Base-by-base conservation (phyloP, 2,329 filamentous ascomycete genomes). In the Pseudogymnoascus sp. region DNA sequence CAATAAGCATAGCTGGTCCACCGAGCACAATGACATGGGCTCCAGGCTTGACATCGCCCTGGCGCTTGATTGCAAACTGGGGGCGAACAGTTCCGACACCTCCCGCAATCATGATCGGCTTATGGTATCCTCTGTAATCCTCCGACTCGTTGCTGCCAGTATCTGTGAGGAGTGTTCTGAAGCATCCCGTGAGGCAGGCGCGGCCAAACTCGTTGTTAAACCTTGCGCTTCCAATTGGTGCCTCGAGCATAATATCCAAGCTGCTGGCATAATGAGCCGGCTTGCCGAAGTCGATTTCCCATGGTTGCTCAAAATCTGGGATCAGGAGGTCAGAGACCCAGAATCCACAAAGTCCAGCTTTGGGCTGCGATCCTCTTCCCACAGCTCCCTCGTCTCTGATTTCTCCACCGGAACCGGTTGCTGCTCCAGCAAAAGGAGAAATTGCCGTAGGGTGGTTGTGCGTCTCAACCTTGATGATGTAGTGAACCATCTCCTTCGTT, bases 201-300 rank as follows among this genome's bases (percentile, higher is more conserved):
- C 94, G 85, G 27, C 94, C 94, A 70, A 97, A 99, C 72, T 97
- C 94, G 72, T 99, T 99, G 79, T 97, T 97, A 80, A 96, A 97
- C 18, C 90, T 86, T 59, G 94, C 94, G 69, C 90, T 94, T 36
- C 94, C 94, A 68, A 99, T 94, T 0, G 94, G 94, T 0, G 92
- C 94, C 73, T 99, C 93, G 9, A 97, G 80, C 93, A 99, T 97
- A 69, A 99, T 97, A 72, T 97, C 92, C 37, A 97, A 79, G 76
- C 89, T 92, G 77, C 90, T 96, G 18, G 94, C 92, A 71, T 96
- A 94, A 75, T 99, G 94, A 48, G 85, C 83, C 4, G 94, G 94
- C 71, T 89, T 92, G 59, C 94, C 94, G 62, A 96, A 83, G 70
- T 97, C 89, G 33, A 90, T 78, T 74, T 99, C 94, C 94, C 94